Evolutionary conservation across 805 yeast species (phyloP), one percentile per base, ranked within the genome.

Genomic region (Kluyveromyces siamensis): DNA sequence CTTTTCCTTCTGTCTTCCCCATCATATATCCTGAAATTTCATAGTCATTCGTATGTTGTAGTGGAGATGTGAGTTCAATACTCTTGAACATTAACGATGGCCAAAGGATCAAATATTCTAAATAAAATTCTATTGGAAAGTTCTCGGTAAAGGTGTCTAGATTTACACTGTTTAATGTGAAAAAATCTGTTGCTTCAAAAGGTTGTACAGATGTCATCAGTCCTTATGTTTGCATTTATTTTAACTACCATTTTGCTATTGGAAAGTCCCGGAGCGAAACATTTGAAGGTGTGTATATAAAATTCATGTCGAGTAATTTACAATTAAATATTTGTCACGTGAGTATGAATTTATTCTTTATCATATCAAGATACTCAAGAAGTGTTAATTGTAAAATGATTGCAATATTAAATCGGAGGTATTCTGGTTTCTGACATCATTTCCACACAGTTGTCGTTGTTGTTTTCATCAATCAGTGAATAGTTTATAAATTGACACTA

Each of bases 1-100:
- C 79, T 37, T 72, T 72, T 0, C 99, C 99, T 64, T 93, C 99
- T 1, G 95, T 83, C 65, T 93, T 93, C n/a, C 95, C 98, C 80
- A 93, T 80, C 95, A 93, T 83, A 62, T 85, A 84, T 0, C 90
- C 91, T 35, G 86, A 69, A 6, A 63, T 53, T n/a, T 59, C 52
- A 7, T 19, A 43, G 3, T 49, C 46, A 27, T 50, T 64, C 27
- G 46, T 10, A 21, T 14, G 6, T 18, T n/a, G 11, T 2, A 27
- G 8, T 13, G 46, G 41, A 21, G 40, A 35, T 0, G 71, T 66
- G 13, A 70, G 59, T 53, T 77, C 82, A 2, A 69, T 70, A 10
- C 90, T 79, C 62, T 88, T 84, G 76, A 89, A 91, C 66, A 89
- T 84, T 42, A 93, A 70, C 35, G 88, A 75, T 7, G 99, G 98